These are phyloP conservation scores for Saraca asoca DNA, from an alignment of 331 rosid genomes.

Conservation along the genomic window DNA sequence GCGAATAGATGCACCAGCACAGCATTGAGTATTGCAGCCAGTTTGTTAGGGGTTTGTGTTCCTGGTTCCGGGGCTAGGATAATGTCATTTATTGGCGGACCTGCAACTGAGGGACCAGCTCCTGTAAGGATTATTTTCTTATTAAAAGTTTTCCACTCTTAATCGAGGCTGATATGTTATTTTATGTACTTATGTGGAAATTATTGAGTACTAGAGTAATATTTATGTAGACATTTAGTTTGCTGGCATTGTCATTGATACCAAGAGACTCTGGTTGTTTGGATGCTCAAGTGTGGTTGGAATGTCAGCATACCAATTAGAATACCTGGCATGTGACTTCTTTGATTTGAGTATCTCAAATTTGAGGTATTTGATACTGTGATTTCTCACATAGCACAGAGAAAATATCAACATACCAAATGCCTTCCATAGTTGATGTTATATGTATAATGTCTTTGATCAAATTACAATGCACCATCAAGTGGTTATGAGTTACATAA, in stretches of 20 bases:
- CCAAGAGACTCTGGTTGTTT: neutral
- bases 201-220: neutral
- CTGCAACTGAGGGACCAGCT: slow-evolving; percentile 91
- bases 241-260: neutral
- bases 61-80: slow-evolving; percentile 96
- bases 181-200: neutral
- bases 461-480: no score
- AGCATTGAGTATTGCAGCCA: slow-evolving; percentile 77
- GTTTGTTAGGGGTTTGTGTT: slow-evolving; percentile 94
- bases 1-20: slow-evolving; percentile 84
- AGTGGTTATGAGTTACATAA: neutral
- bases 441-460: neutral
- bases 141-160: slow-evolving; percentile 1
- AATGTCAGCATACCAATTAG: neutral
- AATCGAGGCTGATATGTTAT: neutral
- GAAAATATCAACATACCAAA: no score
- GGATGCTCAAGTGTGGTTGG: neutral
- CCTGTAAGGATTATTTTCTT: slow-evolving; percentile 65
- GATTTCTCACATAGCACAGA: neutral
- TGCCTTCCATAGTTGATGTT: no score
- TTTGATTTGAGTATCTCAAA: neutral
- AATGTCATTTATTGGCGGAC: slow-evolving; percentile 94
- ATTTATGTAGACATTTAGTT: neutral
- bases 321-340: neutral
- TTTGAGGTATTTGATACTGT: neutral